A percentile compares a stretch with the other conserved stretches of the same genome.
Conservation (phyloP, 192 early-diverging fungal genomes). For the Chytriomyces confervae region DNA sequence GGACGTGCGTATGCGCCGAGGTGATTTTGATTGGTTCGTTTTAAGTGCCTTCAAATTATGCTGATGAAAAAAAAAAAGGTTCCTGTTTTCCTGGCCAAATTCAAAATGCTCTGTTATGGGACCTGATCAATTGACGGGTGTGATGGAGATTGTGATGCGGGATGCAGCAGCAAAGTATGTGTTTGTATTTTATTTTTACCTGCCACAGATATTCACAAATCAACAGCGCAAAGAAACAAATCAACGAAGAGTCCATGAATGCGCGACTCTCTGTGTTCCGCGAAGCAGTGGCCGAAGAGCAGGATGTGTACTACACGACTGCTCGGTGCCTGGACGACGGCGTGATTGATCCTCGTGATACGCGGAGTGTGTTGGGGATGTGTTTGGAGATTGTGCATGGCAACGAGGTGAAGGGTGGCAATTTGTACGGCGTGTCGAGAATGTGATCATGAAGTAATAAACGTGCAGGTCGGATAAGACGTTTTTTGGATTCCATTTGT, state of each 20-base stretch:
- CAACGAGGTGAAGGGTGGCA: conserved; percentile 61
- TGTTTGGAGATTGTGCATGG: conserved; percentile 65
- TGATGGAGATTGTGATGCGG: conserved; percentile 71
- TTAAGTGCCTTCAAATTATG: background rate
- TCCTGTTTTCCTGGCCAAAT: conserved; percentile 76
- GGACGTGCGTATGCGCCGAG: conserved; percentile 70
- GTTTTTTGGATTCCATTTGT: too few species aligned
- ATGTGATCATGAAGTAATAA: conserved; percentile 48
- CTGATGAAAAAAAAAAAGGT: conserved; percentile 33
- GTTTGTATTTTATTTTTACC: background rate
- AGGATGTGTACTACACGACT: conserved; percentile 67
- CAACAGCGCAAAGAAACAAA: conserved; percentile 49
- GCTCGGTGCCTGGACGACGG: conserved; percentile 66
- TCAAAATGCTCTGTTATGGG: conserved; percentile 74
- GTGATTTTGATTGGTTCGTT: conserved; percentile 31
- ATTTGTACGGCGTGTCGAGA: conserved; percentile 65
- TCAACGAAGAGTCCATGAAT: conserved; percentile 61
- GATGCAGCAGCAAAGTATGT: conserved; percentile 62
- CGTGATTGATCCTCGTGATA: conserved; percentile 68
- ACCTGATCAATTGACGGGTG: conserved; percentile 69
- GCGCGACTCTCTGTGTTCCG: conserved; percentile 56
- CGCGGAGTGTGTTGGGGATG: conserved; percentile 63
- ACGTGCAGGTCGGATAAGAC: too few species aligned
- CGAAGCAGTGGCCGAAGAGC: conserved; percentile 61
- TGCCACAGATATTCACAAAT: background rate